Base-by-base conservation (phyloP, 805 yeast species). In the Kodamaea sagamina region DNA sequence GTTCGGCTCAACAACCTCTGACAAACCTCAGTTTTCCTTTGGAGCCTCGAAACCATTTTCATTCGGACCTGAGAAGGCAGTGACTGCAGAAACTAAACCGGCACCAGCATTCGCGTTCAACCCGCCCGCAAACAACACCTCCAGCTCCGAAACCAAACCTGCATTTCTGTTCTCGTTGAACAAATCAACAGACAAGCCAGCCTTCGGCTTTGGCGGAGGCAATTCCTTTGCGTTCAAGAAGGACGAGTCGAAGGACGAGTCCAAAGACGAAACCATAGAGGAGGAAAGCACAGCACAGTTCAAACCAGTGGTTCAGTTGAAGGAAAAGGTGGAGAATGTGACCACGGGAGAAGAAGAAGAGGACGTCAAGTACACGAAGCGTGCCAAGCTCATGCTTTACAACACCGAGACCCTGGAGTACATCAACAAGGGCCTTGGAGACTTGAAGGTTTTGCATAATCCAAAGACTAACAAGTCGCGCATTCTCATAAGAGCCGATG, bases 281-380 rank as follows among this genome's bases (percentile, higher is more conserved):
- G 78, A 67, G 36, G 75, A 72, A 44, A 74, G 72, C 4, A 73
- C 71, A 32, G 79, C 73, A 1, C 71, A 79, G 50, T 79, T 78
- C 46, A 47, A 54, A 18, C 71, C 73, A 1, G 59, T 68, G 34
- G 71, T 63, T 2, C 44, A 56, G 29, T 48, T 67, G 32, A 46
- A 58, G 1, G 75, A 79, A 37, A 72, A 82, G 42, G 71, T 81
- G 9, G 78, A 76, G 4, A 28, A 47, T 3, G 76, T 70, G 12
- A 47, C 44, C 16, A 86, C 92, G 6, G 97, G 97, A 13, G 97
- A 92, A 65, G 97, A 89, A 64, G 75, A 79, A 42, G 97, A 92
- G 65, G 79, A 72, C 1, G 59, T 74, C 0, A 55, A 78, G 18
- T 86, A 76, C 52, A 77, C 82, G 34, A 82, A 86, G 54, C 77